These are phyloP conservation scores for Vittaforma corneae DNA, from an alignment of 371 early-diverging fungal species.

Conservation along the genomic window DNA sequence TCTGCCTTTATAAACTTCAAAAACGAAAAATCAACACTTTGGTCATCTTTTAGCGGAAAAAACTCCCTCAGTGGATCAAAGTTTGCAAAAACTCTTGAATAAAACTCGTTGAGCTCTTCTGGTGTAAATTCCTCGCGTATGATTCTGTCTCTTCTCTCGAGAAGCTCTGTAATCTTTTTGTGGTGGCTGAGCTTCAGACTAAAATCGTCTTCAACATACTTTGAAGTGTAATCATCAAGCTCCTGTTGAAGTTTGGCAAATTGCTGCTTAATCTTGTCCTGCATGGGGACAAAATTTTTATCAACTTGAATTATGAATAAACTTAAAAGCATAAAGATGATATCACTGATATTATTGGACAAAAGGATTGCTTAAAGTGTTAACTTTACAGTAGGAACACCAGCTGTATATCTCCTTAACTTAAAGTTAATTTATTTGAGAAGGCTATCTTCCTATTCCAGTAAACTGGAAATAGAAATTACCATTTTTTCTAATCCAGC, in stretches of 20 bases:
- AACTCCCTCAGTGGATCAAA: constrained; percentile 7
- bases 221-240: constrained; percentile 23
- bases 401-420: no score
- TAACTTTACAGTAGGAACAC: no score
- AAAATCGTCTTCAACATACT: constrained; percentile 32
- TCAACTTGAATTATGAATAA: no score
- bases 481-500: background rate
- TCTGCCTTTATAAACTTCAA: constrained; percentile 41
- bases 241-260: constrained; percentile 34
- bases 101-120: background rate
- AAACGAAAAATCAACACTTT: background rate
- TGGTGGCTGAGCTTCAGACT: constrained; percentile 23
- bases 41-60: constrained; percentile 2
- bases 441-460: background rate
- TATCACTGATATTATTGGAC: no score
- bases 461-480: background rate
- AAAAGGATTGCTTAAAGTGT: no score
- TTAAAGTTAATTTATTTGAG: no score
- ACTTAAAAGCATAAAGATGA: no score
- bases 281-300: no score
- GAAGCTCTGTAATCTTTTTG: constrained; percentile 21
- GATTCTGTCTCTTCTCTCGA: constrained; percentile 4
- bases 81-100: constrained; percentile 9
- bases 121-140: background rate
- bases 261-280: no score